Evolutionary conservation across 2,329 filamentous ascomycete species (phyloP), one percentile per base, ranked within the genome.

Genomic region (Aspergillus bombycis): DNA sequence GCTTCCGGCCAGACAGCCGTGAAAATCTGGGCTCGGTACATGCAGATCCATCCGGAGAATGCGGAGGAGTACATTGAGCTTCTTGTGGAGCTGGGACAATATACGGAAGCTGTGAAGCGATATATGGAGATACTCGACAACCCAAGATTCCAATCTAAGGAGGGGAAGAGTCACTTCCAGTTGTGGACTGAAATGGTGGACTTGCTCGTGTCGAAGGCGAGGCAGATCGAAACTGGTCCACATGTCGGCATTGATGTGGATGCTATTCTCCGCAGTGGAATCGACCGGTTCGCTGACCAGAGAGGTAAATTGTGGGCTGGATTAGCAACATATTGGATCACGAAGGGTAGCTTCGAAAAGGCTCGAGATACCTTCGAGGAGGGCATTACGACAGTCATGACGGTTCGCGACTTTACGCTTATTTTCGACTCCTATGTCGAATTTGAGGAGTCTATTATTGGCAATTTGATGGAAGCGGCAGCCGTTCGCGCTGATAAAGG

Each of bases 131-230:
- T 98, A 58, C 85, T 99, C 72, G 94, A 98, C 82, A 94, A 97
- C 71, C 87, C 91, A 3, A 89, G 89, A 41, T 98, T 99, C 79
- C 88, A 89, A 75, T 98, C 94, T 80, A 97, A 96, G 79, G 89
- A 95, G 69, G 92, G 92, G 64, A 97, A 97, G 79, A 94, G 95
- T 0, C 92, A 94, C 66, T 99, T 96, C 76, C 93, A 99, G 78
- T 85, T 99, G 56, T 99, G 95, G 95, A 95, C 89, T 67, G 95
- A 99, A 77, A 96, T 99, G 92, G 89, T 98, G 41, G 95, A 99
- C 73, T 78, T 98, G 67, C 83, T 99, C 53, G 96, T 99, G 50
- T 91, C 91, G 64, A 93, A 97, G 76, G 95, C 95, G 4, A 91
- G 90, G 71, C 88, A 96, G 48, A 89, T 99, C 56, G 88, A 95